Base-by-base conservation (phyloP, 148 eudicot species). In the Vaccinium darrowii region DNA sequence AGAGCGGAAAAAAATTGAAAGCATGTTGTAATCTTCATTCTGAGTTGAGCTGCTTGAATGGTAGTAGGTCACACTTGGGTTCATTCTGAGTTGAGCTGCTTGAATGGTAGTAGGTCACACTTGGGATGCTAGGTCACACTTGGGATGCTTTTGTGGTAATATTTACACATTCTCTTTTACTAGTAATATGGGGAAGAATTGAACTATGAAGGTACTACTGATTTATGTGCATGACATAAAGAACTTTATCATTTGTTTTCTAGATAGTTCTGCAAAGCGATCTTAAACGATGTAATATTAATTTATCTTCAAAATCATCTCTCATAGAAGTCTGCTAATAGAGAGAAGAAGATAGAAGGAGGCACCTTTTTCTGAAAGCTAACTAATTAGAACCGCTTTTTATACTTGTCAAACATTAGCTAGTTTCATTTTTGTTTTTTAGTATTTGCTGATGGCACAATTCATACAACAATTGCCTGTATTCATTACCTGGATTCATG, bases 401-500 rank as follows among this genome's bases (percentile, higher is more conserved):
- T 58, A 30, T 80, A 36, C 63, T 16, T 60, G 51, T 7, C 30
- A 80, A 81, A 21, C 51, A 58, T 58, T 23, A 80, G 25, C 67
- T 58, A n/a, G 25, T 57, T 80, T 7, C 25, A 60, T 18, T 36
- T 77, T 52, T 13, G 23, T 51, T 21, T 57, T 83, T 33, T 33
- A 10, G 14, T 18, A 23, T 71, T 15, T 79, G 12, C 67, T 27
- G 19, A 36, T 11, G 15, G 63, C 14, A 1, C 50, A 19, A 52
- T 79, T 7, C n/a, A 52, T 56, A 15, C n/a, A 23, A 30, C 23
- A 36, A 75, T 72, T 47, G 49, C 63, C 58, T 58, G 10, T 76
- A 76, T 57, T 58, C 11, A 10, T 81, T 80, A 16, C 47, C 36
- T 63, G 43, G 23, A 69, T 36, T 77, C 76, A 12, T 85, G 76